phyloP scores from a whole-genome alignment of 2,329 filamentous ascomycete genomes.

The Venturia aucupariae region DNA sequence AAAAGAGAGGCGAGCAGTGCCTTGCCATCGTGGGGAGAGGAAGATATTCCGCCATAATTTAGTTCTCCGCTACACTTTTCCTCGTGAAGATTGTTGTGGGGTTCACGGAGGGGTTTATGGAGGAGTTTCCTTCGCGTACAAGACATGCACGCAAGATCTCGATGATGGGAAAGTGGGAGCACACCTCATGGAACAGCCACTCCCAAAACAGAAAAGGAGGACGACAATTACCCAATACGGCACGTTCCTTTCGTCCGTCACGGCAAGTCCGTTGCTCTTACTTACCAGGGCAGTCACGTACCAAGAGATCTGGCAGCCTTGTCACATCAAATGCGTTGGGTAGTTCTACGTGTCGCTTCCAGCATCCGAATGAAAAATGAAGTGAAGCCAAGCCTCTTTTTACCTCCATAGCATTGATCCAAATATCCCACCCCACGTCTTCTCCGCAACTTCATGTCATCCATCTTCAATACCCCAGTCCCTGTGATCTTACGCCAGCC shows the following conservation, averaged over 20 bases:
- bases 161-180: neutral
- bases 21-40: neutral
- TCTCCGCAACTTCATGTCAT: neutral
- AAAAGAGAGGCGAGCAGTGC: neutral
- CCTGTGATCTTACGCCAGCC: neutral
- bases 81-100: neutral
- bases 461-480: neutral
- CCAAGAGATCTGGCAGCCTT: neutral
- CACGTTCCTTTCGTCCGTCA: neutral
- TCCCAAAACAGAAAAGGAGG: no score
- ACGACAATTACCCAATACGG: neutral
- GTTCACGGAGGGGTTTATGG: neutral
- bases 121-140: no score
- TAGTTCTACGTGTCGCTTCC: neutral
- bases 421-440: no score
- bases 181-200: no score
- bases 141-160: no score
- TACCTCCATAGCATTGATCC: no score
- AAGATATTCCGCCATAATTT: neutral
- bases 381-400: neutral
- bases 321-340: neutral
- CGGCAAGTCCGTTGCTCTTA: neutral
- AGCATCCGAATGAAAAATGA: conserved; percentile 6
- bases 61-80: neutral
- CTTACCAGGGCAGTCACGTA: neutral